A percentile compares a stretch with the other conserved stretches of the same genome.
Evolutionary conservation across 202 grass and related monocot genomes (phyloP).

Genomic region (Hordeum pubiflorum): DNA sequence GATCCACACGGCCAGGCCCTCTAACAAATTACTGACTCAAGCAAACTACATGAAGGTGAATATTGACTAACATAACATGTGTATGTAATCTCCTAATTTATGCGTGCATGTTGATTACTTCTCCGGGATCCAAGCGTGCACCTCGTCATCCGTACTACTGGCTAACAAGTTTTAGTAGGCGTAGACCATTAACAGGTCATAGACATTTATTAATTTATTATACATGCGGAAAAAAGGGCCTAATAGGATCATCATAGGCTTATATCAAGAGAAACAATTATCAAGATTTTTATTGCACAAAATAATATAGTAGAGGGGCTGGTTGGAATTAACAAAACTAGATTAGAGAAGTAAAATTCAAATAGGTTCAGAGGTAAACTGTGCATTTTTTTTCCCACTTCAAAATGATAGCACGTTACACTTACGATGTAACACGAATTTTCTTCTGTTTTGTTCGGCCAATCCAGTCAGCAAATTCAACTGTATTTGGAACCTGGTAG

Average conservation of each 20-base stretch:
- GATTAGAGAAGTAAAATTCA: neutral
- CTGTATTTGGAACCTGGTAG: constrained; percentile 77
- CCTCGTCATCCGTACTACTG: neutral
- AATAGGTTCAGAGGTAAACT: neutral
- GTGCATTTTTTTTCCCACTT: neutral
- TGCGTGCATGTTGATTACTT: neutral
- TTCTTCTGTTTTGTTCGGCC: constrained; percentile 95
- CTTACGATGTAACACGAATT: constrained; percentile 84
- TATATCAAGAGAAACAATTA: constrained; percentile 1
- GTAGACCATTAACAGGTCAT: neutral
- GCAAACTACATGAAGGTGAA: neutral
- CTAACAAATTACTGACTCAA: neutral
- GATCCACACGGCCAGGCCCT: neutral
- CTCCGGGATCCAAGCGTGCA: neutral
- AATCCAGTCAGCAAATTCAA: constrained; percentile 99
- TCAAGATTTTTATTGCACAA: neutral
- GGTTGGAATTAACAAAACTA: constrained; percentile 4
- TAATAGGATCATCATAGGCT: neutral
- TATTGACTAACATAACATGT: neutral
- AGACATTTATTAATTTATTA: neutral
- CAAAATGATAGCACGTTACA: constrained; percentile 1
- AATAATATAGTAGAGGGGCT: neutral
- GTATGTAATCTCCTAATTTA: neutral
- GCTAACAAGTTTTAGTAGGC: neutral
- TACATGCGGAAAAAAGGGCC: neutral